phyloP scores from a whole-genome alignment of 345 rosid species.

The Pistacia vera region DNA sequence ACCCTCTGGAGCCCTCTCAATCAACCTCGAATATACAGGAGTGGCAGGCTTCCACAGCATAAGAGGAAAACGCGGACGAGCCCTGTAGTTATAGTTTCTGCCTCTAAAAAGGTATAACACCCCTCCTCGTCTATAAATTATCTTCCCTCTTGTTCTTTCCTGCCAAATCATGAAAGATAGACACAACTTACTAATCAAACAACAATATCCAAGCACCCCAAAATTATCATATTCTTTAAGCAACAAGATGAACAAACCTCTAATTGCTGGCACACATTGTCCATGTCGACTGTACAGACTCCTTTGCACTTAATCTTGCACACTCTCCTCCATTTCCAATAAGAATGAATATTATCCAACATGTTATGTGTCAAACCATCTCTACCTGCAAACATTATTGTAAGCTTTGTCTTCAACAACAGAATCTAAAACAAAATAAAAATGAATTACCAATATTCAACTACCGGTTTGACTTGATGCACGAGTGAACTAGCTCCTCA shows the following conservation, averaged over 20 bases:
- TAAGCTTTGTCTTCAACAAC: neutral
- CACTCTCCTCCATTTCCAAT: constrained; percentile 83
- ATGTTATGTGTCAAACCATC: constrained; percentile 97
- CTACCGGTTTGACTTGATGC: constrained; percentile 63
- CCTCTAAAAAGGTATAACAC: constrained; percentile 83
- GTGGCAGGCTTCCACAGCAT: constrained; percentile 93
- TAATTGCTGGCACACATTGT: constrained; percentile 80
- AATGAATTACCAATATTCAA: constrained; percentile 72
- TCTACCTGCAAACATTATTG: constrained; percentile 58
- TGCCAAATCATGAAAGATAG: constrained; percentile 32
- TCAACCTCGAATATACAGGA: constrained; percentile 79
- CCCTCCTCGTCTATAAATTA: constrained; percentile 78
- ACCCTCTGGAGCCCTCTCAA: constrained; percentile 72
- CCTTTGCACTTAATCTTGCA: constrained; percentile 96
- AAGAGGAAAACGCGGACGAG: constrained; percentile 79
- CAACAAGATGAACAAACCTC: constrained; percentile 54
- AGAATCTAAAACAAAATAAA: neutral
- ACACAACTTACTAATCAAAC: neutral
- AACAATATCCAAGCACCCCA: neutral
- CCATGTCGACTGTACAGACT: constrained; percentile 95
- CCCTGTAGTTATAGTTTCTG: constrained; percentile 85
- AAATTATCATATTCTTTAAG: constrained; percentile 4
- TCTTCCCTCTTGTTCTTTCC: constrained; percentile 92
- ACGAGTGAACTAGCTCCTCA: constrained; percentile 55
- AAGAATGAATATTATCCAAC: constrained; percentile 90